phyloP scores from a whole-genome alignment of 306 rosid genomes.

The Trichosanthes cucumerina region DNA sequence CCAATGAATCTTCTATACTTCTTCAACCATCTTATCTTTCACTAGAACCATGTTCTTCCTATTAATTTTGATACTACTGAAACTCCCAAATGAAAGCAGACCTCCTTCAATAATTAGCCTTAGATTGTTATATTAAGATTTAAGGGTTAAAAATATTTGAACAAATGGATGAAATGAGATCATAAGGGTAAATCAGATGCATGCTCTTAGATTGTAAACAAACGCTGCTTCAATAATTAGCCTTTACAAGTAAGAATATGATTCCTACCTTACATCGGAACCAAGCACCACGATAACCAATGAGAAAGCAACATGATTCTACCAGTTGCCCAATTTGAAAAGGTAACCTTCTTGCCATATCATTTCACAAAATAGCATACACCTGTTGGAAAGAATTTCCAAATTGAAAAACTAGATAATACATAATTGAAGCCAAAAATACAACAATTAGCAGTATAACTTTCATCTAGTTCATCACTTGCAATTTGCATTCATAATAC shows the following conservation, averaged over 20 bases:
- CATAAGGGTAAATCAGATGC: background rate
- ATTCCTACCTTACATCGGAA: slow-evolving; percentile 64
- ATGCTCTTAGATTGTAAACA: background rate
- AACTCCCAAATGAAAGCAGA: background rate
- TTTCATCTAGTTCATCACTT: background rate
- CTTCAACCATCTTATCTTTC: background rate
- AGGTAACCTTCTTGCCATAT: slow-evolving; percentile 28
- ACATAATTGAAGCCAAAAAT: background rate
- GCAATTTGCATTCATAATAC: background rate
- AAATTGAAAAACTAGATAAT: background rate
- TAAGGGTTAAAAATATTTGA: background rate
- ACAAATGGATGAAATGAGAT: background rate
- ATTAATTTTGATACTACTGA: background rate
- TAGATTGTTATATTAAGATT: background rate
- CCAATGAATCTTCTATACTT: background rate
- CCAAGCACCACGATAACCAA: slow-evolving; percentile 86
- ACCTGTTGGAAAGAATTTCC: slow-evolving; percentile 1
- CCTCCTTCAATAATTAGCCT: background rate
- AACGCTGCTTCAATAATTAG: background rate
- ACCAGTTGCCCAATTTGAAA: slow-evolving; percentile 44
- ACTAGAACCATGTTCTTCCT: background rate
- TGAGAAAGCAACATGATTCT: slow-evolving; percentile 41
- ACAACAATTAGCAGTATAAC: background rate
- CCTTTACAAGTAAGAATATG: background rate
- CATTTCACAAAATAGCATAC: background rate